A percentile compares a stretch with the other conserved stretches of the same genome.
These are phyloP conservation scores for Spergularia marina DNA, from an alignment of 148 eudicot species.

Conservation along the genomic window DNA sequence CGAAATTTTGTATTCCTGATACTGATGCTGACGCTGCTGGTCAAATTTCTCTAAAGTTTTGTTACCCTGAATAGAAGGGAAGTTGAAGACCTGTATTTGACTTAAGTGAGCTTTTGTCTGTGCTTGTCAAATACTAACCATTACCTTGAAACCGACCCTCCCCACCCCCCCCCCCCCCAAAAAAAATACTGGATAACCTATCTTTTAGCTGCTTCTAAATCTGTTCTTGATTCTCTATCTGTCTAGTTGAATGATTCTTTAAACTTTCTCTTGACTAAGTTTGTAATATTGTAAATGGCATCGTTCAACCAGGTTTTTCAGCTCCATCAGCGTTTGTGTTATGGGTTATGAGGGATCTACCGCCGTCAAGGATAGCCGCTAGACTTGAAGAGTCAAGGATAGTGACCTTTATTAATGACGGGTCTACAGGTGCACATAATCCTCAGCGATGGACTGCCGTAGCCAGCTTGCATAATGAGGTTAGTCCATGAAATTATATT, in stretches of 20 bases:
- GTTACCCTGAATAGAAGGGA: too few species aligned
- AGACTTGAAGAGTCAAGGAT: conserved; percentile 57
- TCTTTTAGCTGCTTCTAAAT: not conserved
- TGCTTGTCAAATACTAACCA: too few species aligned
- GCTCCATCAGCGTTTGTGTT: conserved; percentile 73
- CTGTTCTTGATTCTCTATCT: not conserved
- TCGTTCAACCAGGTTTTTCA: conserved; percentile 58
- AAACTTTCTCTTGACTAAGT: not conserved
- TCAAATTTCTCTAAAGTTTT: too few species aligned
- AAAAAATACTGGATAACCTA: not conserved
- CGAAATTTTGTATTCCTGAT: too few species aligned
- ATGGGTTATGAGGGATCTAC: conserved; percentile 88
- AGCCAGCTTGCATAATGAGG: conserved; percentile 80
- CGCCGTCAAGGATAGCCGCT: conserved; percentile 44
- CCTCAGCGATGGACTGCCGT: conserved; percentile 68
- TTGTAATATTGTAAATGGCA: not conserved
- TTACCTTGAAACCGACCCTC: too few species aligned
- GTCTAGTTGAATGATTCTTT: not conserved
- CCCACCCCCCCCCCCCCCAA: too few species aligned
- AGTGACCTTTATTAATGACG: conserved; percentile 63
- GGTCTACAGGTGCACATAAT: conserved; percentile 39
- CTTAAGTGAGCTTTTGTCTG: too few species aligned
- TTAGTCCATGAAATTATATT: conserved; percentile 24
- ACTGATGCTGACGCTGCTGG: too few species aligned
- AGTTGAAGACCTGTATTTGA: too few species aligned